These are phyloP conservation scores for Suillus spraguei DNA, from an alignment of 768 basidiomycete species.

Conservation along the genomic window DNA sequence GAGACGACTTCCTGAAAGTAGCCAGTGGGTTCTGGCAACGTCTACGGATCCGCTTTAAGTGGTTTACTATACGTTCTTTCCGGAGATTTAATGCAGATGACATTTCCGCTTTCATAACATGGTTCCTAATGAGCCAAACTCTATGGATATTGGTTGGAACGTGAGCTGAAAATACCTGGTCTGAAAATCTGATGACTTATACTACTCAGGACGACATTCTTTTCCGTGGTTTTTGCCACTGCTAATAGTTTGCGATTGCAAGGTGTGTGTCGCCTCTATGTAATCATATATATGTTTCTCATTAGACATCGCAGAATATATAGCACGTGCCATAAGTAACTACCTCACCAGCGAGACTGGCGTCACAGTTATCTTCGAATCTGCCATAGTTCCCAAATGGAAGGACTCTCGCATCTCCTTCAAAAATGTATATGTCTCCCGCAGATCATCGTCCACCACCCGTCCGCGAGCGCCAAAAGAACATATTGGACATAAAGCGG, in stretches of 20 bases:
- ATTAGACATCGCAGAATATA: slow-evolving; percentile 54
- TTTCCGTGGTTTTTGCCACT: slow-evolving; percentile 89
- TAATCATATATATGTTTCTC: slow-evolving; percentile 1
- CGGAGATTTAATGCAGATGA: slow-evolving; percentile 96
- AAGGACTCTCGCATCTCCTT: slow-evolving; percentile 94
- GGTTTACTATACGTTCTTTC: slow-evolving; percentile 96
- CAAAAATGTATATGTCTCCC: slow-evolving; percentile 94
- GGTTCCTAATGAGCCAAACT: slow-evolving; percentile 95
- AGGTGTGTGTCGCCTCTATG: slow-evolving; percentile 45
- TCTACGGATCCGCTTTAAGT: slow-evolving; percentile 89
- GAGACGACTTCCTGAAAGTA: slow-evolving; percentile 86
- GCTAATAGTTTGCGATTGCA: slow-evolving; percentile 87
- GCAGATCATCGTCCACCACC: slow-evolving; percentile 52
- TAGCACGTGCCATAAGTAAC: slow-evolving; percentile 87
- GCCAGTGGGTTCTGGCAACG: slow-evolving; percentile 93
- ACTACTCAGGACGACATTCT: slow-evolving; percentile 80
- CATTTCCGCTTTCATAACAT: slow-evolving; percentile 93
- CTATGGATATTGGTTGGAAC: slow-evolving; percentile 94
- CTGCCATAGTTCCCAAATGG: slow-evolving; percentile 98
- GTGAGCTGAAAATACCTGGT: slow-evolving; percentile 18
- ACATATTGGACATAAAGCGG: slow-evolving; percentile 52
- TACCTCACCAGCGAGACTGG: slow-evolving; percentile 94
- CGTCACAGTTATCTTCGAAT: slow-evolving; percentile 93
- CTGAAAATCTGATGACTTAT: slow-evolving; percentile 11
- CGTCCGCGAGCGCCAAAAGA: slow-evolving; percentile 21